Base-by-base conservation (phyloP, 768 basidiomycete species). In the Suillus cothurnatus region DNA sequence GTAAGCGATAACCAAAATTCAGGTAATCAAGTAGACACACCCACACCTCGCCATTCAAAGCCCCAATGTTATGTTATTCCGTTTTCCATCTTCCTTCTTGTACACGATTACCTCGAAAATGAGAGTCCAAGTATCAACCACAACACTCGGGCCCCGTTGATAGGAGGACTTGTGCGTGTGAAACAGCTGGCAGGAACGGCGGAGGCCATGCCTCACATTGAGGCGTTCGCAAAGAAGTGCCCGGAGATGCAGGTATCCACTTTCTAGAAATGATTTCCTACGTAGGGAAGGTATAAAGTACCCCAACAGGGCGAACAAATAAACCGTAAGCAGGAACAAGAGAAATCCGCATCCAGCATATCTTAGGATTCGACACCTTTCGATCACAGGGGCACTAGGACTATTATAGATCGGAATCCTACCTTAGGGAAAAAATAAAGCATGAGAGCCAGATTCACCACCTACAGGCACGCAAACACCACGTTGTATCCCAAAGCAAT, bases 371-470 rank as follows among this genome's bases (percentile, higher is more conserved):
- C 8, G 9, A 23, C 14, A 23, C 4, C 4, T 58, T 58, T 17
- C 4, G n/a, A 38, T 58, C 26, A 58, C 14, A 23, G 34, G 23
- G 15, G 26, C 5, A 14, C 5, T 39, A 39, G 8, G 34, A 62
- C 23, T 21, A 31, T 15, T 14, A 1, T 5, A 36, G 17, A 21
- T 50, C 19, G 1, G 26, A 15, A 9, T 6, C 47, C 36, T 38
- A 58, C 65, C 56, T 60, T 56, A 26, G 65, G 26, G n/a, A n/a
- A 58, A 47, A 55, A 66, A 41, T 56, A 38, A 38, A 38, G 23
- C 41, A 49, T 47, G 41, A 15, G n/a, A 41, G 21, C 32, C 4
- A 64, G 26, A 39, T 63, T 28, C 34, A 31, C 36, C 9, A 15
- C 52, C 15, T 7, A 38, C 17, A 62, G 52, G 34, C 15, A 62